phyloP scores from a whole-genome alignment of 192 early-diverging fungal species.

The Globomyces pollinis-pini region DNA sequence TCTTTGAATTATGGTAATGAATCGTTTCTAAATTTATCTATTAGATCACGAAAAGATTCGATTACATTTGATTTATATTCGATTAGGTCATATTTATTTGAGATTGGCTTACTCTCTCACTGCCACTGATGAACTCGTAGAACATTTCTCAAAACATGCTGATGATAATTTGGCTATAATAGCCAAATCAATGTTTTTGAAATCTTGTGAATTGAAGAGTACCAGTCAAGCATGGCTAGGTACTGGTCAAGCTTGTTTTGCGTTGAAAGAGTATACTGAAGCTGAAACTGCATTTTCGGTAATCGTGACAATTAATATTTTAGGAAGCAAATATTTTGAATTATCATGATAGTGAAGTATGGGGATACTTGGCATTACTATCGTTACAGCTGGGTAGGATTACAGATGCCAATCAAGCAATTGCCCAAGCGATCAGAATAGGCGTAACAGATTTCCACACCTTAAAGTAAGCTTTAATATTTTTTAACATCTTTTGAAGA shows the following conservation, averaged over 20 bases:
- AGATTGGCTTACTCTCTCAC: not conserved
- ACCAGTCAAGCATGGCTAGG: slow-evolving; percentile 42
- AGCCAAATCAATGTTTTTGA: slow-evolving; percentile 47
- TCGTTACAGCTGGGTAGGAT: slow-evolving; percentile 31
- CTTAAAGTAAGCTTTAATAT: slow-evolving; percentile 23
- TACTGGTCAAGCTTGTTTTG: slow-evolving; percentile 43
- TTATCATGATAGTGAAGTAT: slow-evolving; percentile 47
- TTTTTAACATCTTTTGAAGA: slow-evolving; percentile 8
- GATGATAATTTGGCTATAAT: slow-evolving; percentile 27
- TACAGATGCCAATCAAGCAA: slow-evolving; percentile 46
- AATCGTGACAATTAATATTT: not conserved
- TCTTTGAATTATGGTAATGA: slow-evolving; percentile 31
- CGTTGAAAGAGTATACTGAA: slow-evolving; percentile 36
- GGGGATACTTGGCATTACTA: slow-evolving; percentile 42
- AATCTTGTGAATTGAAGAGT: slow-evolving; percentile 32
- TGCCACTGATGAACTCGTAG: not conserved
- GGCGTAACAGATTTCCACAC: slow-evolving; percentile 37
- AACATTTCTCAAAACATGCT: not conserved
- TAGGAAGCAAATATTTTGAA: slow-evolving; percentile 60
- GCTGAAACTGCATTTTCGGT: slow-evolving; percentile 51
- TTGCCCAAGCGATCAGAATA: slow-evolving; percentile 40
- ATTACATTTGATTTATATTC: slow-evolving; percentile 37
- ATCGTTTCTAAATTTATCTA: not conserved
- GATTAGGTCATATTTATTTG: slow-evolving; percentile 45
- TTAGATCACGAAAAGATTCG: not conserved